These are phyloP conservation scores for Agrocybe chaxingu DNA, from an alignment of 768 basidiomycete genomes.

Conservation along the genomic window DNA sequence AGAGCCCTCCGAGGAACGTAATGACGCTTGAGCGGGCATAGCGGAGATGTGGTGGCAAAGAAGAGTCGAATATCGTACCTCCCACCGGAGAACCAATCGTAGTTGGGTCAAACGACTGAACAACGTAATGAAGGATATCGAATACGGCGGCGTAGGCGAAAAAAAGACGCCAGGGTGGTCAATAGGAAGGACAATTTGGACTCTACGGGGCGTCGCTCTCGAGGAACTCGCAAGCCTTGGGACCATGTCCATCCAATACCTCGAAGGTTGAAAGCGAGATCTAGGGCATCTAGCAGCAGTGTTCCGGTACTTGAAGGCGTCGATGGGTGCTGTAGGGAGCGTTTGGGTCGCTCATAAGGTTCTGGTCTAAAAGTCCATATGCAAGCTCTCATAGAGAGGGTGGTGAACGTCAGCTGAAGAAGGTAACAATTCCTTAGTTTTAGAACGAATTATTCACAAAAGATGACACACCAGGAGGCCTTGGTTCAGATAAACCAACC, in stretches of 20 bases:
- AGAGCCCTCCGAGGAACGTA: constrained; percentile 38
- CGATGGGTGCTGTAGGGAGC: neutral
- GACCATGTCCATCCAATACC: constrained; percentile 66
- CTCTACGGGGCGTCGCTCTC: constrained; percentile 36
- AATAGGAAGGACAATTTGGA: constrained; percentile 34
- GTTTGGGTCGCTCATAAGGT: constrained; percentile 27
- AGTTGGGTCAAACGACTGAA: constrained; percentile 44
- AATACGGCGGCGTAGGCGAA: constrained; percentile 34
- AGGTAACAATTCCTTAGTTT: neutral
- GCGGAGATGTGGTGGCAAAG: constrained; percentile 29
- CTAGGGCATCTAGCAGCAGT: constrained; percentile 38
- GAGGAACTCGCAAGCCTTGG: constrained; percentile 34
- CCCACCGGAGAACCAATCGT: constrained; percentile 37
- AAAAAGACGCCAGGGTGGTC: constrained; percentile 27
- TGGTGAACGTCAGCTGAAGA: constrained; percentile 33
- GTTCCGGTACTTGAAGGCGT: constrained; percentile 7
- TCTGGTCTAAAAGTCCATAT: constrained; percentile 37
- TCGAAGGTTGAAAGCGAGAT: constrained; percentile 49
- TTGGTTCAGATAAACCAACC: constrained; percentile 41
- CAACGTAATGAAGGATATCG: constrained; percentile 41
- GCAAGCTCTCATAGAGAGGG: constrained; percentile 33
- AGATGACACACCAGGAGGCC: constrained; percentile 37
- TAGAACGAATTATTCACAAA: neutral
- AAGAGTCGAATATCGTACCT: constrained; percentile 40
- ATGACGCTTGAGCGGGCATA: constrained; percentile 44